phyloP scores from a whole-genome alignment of 225 moss, liverwort and hornwort genomes.

The Thuidium tamariscinum region DNA sequence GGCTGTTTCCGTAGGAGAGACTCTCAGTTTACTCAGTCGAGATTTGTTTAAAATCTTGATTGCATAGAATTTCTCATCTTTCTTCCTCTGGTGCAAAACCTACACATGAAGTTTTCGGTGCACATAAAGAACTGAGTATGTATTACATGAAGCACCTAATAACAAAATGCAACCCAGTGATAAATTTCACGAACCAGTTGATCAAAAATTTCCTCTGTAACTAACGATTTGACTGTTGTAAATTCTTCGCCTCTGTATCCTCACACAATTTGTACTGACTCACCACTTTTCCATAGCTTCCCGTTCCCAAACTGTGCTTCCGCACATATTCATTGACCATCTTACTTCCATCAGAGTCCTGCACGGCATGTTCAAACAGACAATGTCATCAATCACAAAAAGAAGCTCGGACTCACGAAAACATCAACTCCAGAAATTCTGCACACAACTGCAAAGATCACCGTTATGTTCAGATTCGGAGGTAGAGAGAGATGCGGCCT shows the following conservation, averaged over 20 bases:
- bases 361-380: not conserved
- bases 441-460: not conserved
- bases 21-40: constrained; percentile 65
- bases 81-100: constrained; percentile 65
- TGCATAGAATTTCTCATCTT: constrained; percentile 62
- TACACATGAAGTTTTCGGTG: not conserved
- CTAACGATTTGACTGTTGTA: not conserved
- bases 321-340: constrained; percentile 75
- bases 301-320: constrained; percentile 61
- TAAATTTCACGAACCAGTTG: not conserved
- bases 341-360: constrained; percentile 79
- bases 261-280: not conserved
- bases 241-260: not conserved
- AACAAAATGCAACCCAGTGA: not conserved
- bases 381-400: not conserved
- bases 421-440: not conserved
- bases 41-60: constrained; percentile 83
- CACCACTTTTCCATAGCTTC: constrained; percentile 96
- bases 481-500: no score
- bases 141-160: no score
- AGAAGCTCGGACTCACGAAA: not conserved
- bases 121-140: not conserved
- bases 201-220: not conserved
- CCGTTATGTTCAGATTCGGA: not conserved
- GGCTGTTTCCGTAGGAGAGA: constrained; percentile 84